These are phyloP conservation scores for Globisporangium sylvaticum DNA, from an alignment of 352 stramenopile genomes.

Conservation along the genomic window DNA sequence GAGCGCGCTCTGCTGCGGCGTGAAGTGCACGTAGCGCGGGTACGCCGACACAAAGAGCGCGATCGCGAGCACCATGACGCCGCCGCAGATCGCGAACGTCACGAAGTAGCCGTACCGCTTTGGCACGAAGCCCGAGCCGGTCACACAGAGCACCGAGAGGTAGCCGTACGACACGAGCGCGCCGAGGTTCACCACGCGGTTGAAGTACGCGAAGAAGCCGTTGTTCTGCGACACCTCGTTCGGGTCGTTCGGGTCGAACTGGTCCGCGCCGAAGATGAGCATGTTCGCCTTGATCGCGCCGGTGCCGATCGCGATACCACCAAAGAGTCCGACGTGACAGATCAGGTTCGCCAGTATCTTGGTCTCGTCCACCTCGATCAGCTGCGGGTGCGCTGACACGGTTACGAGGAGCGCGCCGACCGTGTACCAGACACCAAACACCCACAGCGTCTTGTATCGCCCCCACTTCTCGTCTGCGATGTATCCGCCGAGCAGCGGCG, in stretches of 20 bases:
- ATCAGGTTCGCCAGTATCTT: no score
- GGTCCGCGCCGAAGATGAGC: conserved; percentile 82
- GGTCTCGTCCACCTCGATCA: no score
- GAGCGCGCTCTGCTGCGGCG: conserved; percentile 67
- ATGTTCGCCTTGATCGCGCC: conserved; percentile 87
- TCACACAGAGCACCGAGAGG: conserved; percentile 85
- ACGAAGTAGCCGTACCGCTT: conserved; percentile 85
- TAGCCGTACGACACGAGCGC: conserved; percentile 90
- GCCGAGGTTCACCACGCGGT: conserved; percentile 90
- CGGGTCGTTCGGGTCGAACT: conserved; percentile 84
- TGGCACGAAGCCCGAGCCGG: conserved; percentile 44
- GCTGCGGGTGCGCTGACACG: no score
- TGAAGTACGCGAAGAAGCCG: conserved; percentile 91
- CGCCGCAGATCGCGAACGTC: conserved; percentile 79
- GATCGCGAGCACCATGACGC: conserved; percentile 81
- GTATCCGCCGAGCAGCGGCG: conserved; percentile 75
- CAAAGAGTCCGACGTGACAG: conserved; percentile 74
- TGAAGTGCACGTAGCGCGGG: conserved; percentile 70
- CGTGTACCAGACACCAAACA: no score
- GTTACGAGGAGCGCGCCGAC: no score
- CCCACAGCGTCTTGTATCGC: conserved; percentile 14
- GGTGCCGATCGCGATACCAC: conserved; percentile 69
- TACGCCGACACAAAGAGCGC: conserved; percentile 56
- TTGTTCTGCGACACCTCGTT: conserved; percentile 78
- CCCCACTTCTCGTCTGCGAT: conserved; percentile 86